phyloP scores from a whole-genome alignment of 441 rosid genomes.

The Erodium texanum region DNA sequence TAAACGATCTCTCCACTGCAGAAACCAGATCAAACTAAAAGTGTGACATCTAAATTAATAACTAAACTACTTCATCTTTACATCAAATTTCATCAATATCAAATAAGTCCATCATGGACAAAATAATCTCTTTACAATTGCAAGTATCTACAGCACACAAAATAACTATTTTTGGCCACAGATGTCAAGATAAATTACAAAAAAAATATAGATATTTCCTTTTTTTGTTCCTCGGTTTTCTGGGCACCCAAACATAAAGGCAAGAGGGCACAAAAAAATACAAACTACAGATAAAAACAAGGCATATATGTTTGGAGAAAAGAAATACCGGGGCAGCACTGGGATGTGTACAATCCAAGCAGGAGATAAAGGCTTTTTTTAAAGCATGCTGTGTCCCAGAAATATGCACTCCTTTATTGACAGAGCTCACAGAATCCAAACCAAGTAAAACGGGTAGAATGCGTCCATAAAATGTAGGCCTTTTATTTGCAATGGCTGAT shows the following conservation, averaged over 20 bases:
- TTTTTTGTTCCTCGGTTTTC: too few relatives aligned
- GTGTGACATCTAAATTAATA: background rate
- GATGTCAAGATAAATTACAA: too few relatives aligned
- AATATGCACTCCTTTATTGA: slow-evolving; percentile 52
- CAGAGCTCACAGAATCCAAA: slow-evolving; percentile 66
- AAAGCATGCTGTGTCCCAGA: slow-evolving; percentile 65
- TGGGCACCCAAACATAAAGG: too few relatives aligned
- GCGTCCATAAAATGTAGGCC: slow-evolving; percentile 89
- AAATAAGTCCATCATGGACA: too few relatives aligned
- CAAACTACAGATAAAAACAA: background rate
- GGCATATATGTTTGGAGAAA: slow-evolving; percentile 10
- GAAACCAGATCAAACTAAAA: slow-evolving; percentile 17
- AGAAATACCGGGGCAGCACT: slow-evolving; percentile 92
- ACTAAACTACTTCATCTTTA: background rate
- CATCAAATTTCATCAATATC: too few relatives aligned
- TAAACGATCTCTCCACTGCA: slow-evolving; percentile 93
- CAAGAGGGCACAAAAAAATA: too few relatives aligned
- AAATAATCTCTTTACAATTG: too few relatives aligned
- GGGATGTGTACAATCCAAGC: slow-evolving; percentile 81
- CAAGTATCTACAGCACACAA: too few relatives aligned
- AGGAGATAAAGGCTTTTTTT: slow-evolving; percentile 61
- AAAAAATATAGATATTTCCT: too few relatives aligned
- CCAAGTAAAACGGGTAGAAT: slow-evolving; percentile 89
- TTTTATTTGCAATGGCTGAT: slow-evolving; percentile 77
- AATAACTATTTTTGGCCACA: too few relatives aligned